Percentiles rank a stretch among this genome's conserved stretches.
Conservation (phyloP, 176 grass and related monocot genomes). For the Lolium rigidum region DNA sequence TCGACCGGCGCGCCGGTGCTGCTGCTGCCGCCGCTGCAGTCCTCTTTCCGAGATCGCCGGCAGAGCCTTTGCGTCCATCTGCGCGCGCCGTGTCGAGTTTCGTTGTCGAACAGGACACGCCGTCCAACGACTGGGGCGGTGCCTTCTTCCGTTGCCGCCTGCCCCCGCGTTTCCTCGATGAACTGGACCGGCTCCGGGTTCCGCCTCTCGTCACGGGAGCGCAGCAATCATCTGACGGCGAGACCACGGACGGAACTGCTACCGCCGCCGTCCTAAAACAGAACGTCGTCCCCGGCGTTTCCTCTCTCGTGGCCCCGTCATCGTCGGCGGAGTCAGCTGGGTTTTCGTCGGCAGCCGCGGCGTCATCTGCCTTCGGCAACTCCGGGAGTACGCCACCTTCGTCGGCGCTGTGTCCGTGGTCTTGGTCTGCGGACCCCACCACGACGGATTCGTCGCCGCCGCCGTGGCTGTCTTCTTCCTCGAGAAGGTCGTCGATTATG, state of each 20-base stretch:
- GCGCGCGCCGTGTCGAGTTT: not conserved
- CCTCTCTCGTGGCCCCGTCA: not conserved
- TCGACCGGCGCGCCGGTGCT: not conserved
- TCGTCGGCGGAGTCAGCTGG: too few relatives aligned
- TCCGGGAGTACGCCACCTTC: too few relatives aligned
- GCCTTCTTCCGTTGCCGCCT: not conserved
- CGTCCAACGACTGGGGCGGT: not conserved
- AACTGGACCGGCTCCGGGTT: not conserved
- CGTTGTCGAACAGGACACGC: not conserved
- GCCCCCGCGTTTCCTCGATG: not conserved
- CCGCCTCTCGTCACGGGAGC: not conserved
- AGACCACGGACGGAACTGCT: not conserved
- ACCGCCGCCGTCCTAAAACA: not conserved
- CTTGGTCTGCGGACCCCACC: not conserved
- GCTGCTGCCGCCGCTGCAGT: not conserved
- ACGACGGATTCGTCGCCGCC: not conserved
- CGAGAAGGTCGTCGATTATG: not conserved
- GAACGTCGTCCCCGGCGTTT: not conserved
- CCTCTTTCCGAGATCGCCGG: not conserved
- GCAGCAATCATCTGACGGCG: not conserved
- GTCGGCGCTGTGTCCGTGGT: not conserved
- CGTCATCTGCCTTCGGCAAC: too few relatives aligned
- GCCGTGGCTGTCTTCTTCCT: not conserved
- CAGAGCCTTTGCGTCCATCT: not conserved
- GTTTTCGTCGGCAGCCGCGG: too few relatives aligned